phyloP scores from a whole-genome alignment of 768 basidiomycete genomes.

The Pleurotus tuoliensis region DNA sequence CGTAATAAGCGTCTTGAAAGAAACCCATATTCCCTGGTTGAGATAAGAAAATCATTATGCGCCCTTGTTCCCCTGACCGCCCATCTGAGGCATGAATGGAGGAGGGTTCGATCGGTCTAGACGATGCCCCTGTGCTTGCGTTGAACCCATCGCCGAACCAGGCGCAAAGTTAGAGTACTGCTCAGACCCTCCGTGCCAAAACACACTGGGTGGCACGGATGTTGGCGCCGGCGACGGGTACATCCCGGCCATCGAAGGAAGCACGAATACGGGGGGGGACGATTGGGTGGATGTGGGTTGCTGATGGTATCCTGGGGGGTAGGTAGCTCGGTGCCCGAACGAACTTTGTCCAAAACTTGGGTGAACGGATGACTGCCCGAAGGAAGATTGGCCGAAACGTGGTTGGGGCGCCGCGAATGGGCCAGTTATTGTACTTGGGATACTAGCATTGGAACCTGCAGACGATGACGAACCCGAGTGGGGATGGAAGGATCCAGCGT shows the following conservation, averaged over 20 bases:
- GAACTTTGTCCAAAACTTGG: not conserved
- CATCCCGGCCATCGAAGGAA: not conserved
- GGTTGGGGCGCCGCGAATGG: not conserved
- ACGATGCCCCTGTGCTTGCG: not conserved
- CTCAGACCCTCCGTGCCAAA: not conserved
- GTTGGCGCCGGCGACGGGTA: not conserved
- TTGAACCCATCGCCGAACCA: not conserved
- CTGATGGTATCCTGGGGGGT: not conserved
- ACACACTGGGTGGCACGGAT: not conserved
- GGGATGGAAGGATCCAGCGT: not conserved
- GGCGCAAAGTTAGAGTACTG: not conserved
- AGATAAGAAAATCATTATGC: not conserved
- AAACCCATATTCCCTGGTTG: not conserved
- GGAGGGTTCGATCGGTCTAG: slow-evolving; percentile 1
- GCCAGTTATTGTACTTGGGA: not conserved
- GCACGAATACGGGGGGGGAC: not conserved
- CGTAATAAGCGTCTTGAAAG: not conserved
- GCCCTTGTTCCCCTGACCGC: not conserved
- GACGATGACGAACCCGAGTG: not conserved
- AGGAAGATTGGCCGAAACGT: slow-evolving; percentile 1
- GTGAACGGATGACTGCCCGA: slow-evolving; percentile 3
- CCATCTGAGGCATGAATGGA: not conserved
- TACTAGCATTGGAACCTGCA: not conserved
- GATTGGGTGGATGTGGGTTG: not conserved
- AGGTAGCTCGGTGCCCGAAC: not conserved